These are phyloP conservation scores for Amborella trichopoda DNA, from an alignment of 164 flowering plant species.

Conservation along the genomic window DNA sequence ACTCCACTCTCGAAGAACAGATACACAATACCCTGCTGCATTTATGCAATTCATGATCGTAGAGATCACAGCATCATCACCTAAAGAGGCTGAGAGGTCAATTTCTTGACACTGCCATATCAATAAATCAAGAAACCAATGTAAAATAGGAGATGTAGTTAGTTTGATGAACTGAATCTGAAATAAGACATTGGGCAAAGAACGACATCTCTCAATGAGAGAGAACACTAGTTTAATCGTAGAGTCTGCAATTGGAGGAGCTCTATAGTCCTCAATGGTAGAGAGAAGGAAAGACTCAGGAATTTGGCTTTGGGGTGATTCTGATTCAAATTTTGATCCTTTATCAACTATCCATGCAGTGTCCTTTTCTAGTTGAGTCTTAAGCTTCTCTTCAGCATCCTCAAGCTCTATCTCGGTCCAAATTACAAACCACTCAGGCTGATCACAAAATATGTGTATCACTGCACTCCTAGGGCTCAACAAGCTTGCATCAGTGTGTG, in stretches of 20 bases:
- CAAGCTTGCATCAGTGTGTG: conserved; percentile 7
- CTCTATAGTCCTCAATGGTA: conserved; percentile 35
- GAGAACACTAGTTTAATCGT: conserved; percentile 26
- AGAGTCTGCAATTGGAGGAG: conserved; percentile 37
- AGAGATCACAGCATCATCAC: conserved; percentile 15
- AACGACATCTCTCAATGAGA: conserved; percentile 37
- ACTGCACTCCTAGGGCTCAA: conserved; percentile 21
- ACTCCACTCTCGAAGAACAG: conserved; percentile 44
- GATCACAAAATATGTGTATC: conserved; percentile 32
- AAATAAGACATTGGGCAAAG: conserved; percentile 21
- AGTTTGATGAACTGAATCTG: conserved; percentile 33
- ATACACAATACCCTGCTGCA: conserved; percentile 41
- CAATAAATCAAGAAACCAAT: conserved; percentile 30
- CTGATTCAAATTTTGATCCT: conserved; percentile 4
- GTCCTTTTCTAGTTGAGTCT: conserved; percentile 29
- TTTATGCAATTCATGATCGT: conserved; percentile 33
- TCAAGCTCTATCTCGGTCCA: conserved; percentile 64
- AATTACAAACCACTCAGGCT: conserved; percentile 43
- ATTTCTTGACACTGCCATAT: conserved; percentile 18
- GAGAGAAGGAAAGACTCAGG: conserved; percentile 20
- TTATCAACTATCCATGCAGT: conserved; percentile 27
- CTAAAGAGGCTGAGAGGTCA: conserved; percentile 8
- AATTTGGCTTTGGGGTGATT: conserved; percentile 4
- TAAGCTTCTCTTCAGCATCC: conserved; percentile 42
- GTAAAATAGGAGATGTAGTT: conserved; percentile 30